Evolutionary conservation across 73 alveolate genomes (phyloP).

Genomic region (Paramecium octaurelia): DNA sequence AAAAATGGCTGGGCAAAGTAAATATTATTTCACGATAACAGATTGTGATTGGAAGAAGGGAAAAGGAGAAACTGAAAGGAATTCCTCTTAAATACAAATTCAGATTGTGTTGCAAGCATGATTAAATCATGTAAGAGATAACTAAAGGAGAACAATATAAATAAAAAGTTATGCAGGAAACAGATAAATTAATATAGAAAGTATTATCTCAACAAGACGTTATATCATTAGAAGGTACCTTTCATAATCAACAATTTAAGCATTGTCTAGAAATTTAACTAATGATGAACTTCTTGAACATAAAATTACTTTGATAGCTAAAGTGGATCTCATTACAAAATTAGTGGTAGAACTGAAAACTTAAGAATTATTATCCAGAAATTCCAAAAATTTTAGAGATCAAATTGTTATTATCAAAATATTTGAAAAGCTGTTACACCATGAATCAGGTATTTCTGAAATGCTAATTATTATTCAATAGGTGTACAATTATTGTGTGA

Average conservation of each 20-base stretch:
- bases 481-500: neutral
- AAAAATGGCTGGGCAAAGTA: neutral
- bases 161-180: neutral
- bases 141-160: neutral
- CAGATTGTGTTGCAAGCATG: conserved; percentile 10
- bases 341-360: neutral
- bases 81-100: conserved; percentile 13
- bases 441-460: neutral
- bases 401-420: neutral
- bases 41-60: neutral
- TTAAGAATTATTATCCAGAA: neutral
- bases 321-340: neutral
- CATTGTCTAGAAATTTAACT: neutral
- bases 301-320: neutral
- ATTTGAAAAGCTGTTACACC: neutral
- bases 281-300: neutral
- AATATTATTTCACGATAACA: neutral
- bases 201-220: neutral
- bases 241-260: neutral
- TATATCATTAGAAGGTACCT: neutral
- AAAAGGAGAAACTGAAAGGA: neutral
- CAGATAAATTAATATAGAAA: neutral
- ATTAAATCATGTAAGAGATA: neutral
- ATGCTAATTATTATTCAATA: neutral
- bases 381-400: conserved; percentile 32